These are phyloP conservation scores for Tylopilus vinaceipallidus DNA, from an alignment of 768 basidiomycete genomes.

Conservation along the genomic window DNA sequence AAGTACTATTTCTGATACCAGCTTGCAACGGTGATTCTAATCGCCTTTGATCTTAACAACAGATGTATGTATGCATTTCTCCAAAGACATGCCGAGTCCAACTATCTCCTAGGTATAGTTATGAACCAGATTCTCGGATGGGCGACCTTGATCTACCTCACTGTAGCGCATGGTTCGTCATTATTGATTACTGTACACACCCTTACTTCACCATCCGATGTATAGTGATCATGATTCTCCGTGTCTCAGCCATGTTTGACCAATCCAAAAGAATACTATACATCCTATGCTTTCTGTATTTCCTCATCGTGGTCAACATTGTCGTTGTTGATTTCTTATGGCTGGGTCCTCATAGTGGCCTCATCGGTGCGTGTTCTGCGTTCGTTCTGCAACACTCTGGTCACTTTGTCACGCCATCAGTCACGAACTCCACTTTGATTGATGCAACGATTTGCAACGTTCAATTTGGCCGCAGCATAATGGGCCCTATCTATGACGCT, in stretches of 20 bases:
- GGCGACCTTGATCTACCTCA: background rate
- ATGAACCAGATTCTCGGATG: background rate
- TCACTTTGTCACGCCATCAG: background rate
- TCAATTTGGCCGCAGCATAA: background rate
- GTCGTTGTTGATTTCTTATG: background rate
- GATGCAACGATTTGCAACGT: background rate
- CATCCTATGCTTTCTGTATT: conserved; percentile 2
- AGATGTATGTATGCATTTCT: conserved; percentile 2
- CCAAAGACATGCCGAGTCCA: background rate
- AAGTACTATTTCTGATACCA: background rate
- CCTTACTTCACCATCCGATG: background rate
- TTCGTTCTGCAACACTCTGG: background rate
- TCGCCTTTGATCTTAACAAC: background rate
- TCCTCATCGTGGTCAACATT: background rate
- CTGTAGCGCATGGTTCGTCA: conserved; percentile 3
- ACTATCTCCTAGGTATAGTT: background rate
- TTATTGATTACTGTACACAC: background rate
- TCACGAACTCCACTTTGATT: background rate
- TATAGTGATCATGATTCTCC: conserved; percentile 15
- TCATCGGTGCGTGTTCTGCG: background rate
- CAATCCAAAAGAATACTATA: background rate
- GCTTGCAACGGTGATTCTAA: background rate
- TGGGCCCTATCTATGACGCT: background rate
- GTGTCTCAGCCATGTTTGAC: conserved; percentile 12
- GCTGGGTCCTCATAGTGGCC: background rate